Evolutionary conservation across 2,329 filamentous ascomycete species (phyloP).

Genomic region (Xylariaceae sp.): DNA sequence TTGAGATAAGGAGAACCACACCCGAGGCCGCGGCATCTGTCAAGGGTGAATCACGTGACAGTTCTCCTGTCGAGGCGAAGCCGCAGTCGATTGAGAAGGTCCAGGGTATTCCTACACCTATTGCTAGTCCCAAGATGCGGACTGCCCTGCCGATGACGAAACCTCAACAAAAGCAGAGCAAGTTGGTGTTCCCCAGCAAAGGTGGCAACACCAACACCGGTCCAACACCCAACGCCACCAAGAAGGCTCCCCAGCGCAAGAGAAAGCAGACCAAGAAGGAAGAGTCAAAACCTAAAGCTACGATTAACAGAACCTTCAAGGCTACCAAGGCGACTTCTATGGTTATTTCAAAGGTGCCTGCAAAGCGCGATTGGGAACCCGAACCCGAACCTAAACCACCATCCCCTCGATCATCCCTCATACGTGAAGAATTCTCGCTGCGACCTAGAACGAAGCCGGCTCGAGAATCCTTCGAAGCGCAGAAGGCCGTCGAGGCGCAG

Average conservation of each 20-base stretch:
- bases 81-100: conserved; percentile 46
- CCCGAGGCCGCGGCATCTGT: conserved; percentile 17
- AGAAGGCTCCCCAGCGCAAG: conserved; percentile 38
- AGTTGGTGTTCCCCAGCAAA: conserved; percentile 47
- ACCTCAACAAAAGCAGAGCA: conserved; percentile 54
- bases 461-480: conserved; percentile 9
- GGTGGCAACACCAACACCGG: conserved; percentile 27
- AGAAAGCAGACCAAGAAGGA: conserved; percentile 47
- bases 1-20: conserved; percentile 43
- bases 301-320: conserved; percentile 37
- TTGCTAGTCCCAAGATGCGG: conserved; percentile 56
- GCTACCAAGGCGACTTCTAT: conserved; percentile 28
- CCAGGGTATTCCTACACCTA: conserved; percentile 60
- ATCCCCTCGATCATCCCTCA: conserved; percentile 18
- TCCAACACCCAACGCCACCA: conserved; percentile 39
- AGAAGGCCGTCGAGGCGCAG: conserved; percentile 17
- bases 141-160: conserved; percentile 44
- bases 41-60: conserved; percentile 31
- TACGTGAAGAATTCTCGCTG: conserved; percentile 34
- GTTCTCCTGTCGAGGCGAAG: conserved; percentile 37
- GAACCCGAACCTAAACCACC: conserved; percentile 14
- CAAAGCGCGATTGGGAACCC: conserved; percentile 30
- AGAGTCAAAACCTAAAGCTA: conserved; percentile 42
- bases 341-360: conserved; percentile 27
- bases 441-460: conserved; percentile 29